Evolutionary conservation across 176 grass and related monocot species (phyloP).

Genomic region (Zizania latifolia): DNA sequence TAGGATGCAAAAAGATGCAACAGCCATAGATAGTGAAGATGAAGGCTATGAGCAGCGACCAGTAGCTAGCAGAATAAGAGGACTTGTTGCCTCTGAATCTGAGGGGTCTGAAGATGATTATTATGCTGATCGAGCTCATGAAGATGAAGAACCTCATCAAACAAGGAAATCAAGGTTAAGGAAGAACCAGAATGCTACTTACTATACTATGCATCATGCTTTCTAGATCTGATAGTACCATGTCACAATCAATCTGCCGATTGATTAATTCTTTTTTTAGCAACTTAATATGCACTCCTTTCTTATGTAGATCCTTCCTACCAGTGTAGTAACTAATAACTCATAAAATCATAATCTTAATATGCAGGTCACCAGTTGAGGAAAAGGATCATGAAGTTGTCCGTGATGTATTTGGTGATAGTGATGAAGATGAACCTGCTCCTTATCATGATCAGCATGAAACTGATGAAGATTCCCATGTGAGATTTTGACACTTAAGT

Average conservation of each 20-base stretch:
- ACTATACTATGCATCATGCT: slow-evolving; percentile 17
- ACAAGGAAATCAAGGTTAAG: slow-evolving; percentile 59
- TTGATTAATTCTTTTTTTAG: slow-evolving; percentile 15
- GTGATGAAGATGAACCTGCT: slow-evolving; percentile 84
- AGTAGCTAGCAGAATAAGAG: slow-evolving; percentile 72
- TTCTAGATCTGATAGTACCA: not conserved
- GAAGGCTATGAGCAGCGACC: slow-evolving; percentile 65
- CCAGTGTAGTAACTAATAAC: slow-evolving; percentile 8
- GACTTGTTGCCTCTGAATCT: slow-evolving; percentile 65
- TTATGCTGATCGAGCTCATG: slow-evolving; percentile 47
- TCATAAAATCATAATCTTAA: slow-evolving; percentile 22
- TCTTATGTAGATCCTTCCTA: not conserved
- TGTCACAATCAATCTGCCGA: not conserved
- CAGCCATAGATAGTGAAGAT: slow-evolving; percentile 64
- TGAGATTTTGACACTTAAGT: slow-evolving; percentile 32
- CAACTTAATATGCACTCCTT: not conserved
- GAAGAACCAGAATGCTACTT: not conserved
- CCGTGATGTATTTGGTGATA: slow-evolving; percentile 88
- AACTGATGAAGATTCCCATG: slow-evolving; percentile 70
- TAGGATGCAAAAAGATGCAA: slow-evolving; percentile 50
- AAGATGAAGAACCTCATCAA: slow-evolving; percentile 49
- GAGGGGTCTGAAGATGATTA: slow-evolving; percentile 83
- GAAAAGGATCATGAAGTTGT: slow-evolving; percentile 76
- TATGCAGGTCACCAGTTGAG: slow-evolving; percentile 35
- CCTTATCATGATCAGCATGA: slow-evolving; percentile 57